Conservation (phyloP, 2,329 filamentous ascomycete species). For the Apiospora saccharicola region DNA sequence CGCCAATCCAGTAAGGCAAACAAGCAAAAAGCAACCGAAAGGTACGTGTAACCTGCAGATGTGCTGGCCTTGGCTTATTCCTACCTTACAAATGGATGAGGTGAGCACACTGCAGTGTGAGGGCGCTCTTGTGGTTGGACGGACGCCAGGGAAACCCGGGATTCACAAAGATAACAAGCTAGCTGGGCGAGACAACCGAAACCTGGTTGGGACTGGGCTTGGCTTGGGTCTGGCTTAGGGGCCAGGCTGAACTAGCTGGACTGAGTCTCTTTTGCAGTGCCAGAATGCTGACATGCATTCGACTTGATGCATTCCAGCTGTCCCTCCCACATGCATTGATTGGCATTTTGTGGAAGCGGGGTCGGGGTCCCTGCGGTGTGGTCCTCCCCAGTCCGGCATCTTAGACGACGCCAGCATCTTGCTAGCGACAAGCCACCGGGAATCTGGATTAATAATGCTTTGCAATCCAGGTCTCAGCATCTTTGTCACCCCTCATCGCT, state of each 20-base stretch:
- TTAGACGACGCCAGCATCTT: not conserved
- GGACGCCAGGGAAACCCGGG: not conserved
- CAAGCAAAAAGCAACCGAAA: not conserved
- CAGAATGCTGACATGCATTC: not conserved
- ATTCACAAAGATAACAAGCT: too few relatives aligned
- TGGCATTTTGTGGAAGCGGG: slow-evolving; percentile 9
- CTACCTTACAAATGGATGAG: not conserved
- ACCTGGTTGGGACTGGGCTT: not conserved
- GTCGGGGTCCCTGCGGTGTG: not conserved
- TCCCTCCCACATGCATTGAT: not conserved
- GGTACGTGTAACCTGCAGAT: not conserved
- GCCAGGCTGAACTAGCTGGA: not conserved
- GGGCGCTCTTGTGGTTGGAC: not conserved
- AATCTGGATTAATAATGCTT: not conserved
- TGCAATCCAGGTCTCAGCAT: not conserved
- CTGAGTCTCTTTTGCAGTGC: not conserved
- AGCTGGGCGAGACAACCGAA: too few relatives aligned
- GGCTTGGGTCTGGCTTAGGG: too few relatives aligned
- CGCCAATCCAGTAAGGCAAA: not conserved
- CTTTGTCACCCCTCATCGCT: not conserved
- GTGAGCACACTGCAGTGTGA: not conserved
- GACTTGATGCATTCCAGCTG: not conserved
- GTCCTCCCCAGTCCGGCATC: not conserved
- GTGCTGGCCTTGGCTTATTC: not conserved
- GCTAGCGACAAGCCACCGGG: not conserved